Base-by-base conservation (phyloP, 1,139 yeast species). In the Candida sojae region DNA sequence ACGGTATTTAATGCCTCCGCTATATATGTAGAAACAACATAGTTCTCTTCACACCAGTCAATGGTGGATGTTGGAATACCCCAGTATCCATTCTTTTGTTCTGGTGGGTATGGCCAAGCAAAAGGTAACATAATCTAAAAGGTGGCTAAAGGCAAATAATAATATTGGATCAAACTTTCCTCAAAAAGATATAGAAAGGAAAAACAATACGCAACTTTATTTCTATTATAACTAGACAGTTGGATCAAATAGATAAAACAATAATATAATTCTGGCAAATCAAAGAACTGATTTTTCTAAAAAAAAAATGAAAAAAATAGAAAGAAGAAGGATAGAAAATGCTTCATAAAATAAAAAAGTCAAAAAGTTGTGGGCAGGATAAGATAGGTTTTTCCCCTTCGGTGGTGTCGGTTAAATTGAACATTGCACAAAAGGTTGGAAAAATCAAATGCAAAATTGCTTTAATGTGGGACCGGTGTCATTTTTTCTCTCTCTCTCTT, bases 11-110 rank as follows among this genome's bases (percentile, higher is more conserved):
- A 75, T 48, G 89, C 86, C 64, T 91, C 97, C n/a, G 97, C 97
- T 47, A 91, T 76, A 59, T 86, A 91, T 17, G 75, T 76, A n/a
- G 92, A 80, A 8, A 91, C 88, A 9, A 90, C 93, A 63, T 91
- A 91, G 69, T 91, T 92, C 63, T 91, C 97, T 66, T 91, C 97
- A 68, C 97, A 91, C 97, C 97, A 91, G 62, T 91, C 97, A 47
- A 91, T 91, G 30, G 97, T 89, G 31, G 96, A 72, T 5, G 80
- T 74, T 9, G 78, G 77, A n/a, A 60, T 57, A 1, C 81, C 81
- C 81, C 81, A 76, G 57, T 57, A 75, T 9, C 81, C 81, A 42
- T 66, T 52, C 26, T 51, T 44, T 51, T 71, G 75, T 52, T 75
- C 80, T 26, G 73, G 73, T 0, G 80, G 79, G 51, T 75, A 75